Conservation (phyloP, 176 grass and related monocot genomes). For the Avena sativa region DNA sequence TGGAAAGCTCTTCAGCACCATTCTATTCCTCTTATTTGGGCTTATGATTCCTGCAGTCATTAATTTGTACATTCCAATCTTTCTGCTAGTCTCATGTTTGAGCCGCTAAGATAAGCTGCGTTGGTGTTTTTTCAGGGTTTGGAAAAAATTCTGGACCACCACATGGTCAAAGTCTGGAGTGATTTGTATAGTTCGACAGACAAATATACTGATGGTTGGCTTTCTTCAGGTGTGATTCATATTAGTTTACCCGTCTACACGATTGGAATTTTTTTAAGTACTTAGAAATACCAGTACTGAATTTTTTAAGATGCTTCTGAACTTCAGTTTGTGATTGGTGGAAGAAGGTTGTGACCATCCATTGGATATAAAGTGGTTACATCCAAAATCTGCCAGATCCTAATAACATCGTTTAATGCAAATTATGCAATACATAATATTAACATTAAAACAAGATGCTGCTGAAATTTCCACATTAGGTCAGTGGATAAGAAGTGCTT, state of each 20-base stretch:
- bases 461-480: not conserved
- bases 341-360: not conserved
- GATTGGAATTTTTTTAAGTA: not conserved
- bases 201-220: slow-evolving; percentile 80
- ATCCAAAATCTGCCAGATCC: not conserved
- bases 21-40: slow-evolving; percentile 13
- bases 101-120: slow-evolving; percentile 32
- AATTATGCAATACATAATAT: slow-evolving; percentile 1
- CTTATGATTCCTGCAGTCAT: not conserved
- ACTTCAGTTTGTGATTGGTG: not conserved
- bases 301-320: not conserved
- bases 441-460: not conserved
- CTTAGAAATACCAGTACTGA: not conserved
- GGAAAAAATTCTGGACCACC: slow-evolving; percentile 79
- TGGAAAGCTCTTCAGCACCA: not conserved
- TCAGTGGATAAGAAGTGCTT: not conserved
- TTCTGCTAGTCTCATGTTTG: slow-evolving; percentile 9
- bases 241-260: not conserved
- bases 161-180: slow-evolving; percentile 79
- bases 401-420: not conserved
- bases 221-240: slow-evolving; percentile 75
- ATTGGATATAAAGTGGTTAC: not conserved
- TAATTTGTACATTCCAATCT: slow-evolving; percentile 7
- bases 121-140: slow-evolving; percentile 69
- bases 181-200: slow-evolving; percentile 90